Evolutionary conservation across 495 filamentous ascomycete species (phyloP).

Genomic region (Xylaria bambusicola): DNA sequence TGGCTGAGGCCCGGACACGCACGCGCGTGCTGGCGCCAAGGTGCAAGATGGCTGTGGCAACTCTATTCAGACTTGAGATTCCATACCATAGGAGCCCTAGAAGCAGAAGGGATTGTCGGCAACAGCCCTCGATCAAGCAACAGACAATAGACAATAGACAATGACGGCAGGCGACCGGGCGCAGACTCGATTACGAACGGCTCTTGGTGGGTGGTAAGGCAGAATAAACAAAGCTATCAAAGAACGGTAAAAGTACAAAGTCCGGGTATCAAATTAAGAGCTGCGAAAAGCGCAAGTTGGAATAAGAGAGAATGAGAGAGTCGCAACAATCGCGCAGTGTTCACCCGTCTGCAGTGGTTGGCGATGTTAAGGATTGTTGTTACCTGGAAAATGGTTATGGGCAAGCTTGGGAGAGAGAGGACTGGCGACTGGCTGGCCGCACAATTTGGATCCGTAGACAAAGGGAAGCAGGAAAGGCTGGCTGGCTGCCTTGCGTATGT

Average conservation of each 20-base stretch:
- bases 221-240: background rate
- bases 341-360: background rate
- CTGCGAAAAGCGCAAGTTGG: background rate
- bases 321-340: background rate
- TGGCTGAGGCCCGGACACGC: conserved; percentile 4
- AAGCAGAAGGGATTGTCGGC: background rate
- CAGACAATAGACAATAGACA: background rate
- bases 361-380: background rate
- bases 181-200: background rate
- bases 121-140: background rate
- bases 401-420: conserved; percentile 4
- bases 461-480: background rate
- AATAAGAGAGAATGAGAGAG: background rate
- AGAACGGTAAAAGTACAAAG: background rate
- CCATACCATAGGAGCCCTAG: conserved; percentile 18
- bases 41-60: conserved; percentile 13
- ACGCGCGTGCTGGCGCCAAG: conserved; percentile 17
- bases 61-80: conserved; percentile 18
- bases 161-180: background rate
- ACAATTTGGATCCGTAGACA: conserved; percentile 12
- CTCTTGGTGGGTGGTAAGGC: background rate
- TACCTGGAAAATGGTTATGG: background rate
- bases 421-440: too few relatives aligned
- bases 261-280: background rate
- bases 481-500: background rate